Base-by-base conservation (phyloP, 2,329 filamentous ascomycete genomes). In the Helotiales sp. region DNA sequence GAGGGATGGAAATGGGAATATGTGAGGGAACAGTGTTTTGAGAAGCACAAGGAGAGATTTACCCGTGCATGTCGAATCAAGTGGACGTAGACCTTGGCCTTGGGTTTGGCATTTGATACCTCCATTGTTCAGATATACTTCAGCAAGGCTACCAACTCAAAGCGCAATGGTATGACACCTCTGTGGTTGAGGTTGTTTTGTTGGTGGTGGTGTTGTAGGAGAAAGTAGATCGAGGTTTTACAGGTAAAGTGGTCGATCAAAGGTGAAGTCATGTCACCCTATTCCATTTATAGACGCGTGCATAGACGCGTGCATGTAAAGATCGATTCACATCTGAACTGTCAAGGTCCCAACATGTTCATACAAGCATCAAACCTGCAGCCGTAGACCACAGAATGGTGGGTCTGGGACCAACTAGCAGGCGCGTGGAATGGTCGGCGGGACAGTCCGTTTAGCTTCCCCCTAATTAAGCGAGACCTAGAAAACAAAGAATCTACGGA, bases 11-110 rank as follows among this genome's bases (percentile, higher is more conserved):
- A 43, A 15, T 10, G 10, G 43, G 43, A n/a, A n/a, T n/a, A n/a
- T n/a, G n/a, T n/a, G n/a, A n/a, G n/a, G n/a, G n/a, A n/a, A n/a
- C n/a, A n/a, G n/a, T n/a, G n/a, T n/a, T n/a, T n/a, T n/a, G n/a
- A n/a, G 37, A 43, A 43, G 2, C 15, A 15, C 15, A 43, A 43
- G 5, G 37, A 43, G 15, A 28, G 2, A 52, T 10, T 55, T 17
- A 55, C 50, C 7, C n/a, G 50, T 55, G 50, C 50, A n/a, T 55
- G 50, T 55, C 50, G 20, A 10, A 55, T 34, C 17, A 55, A 17
- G 15, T 55, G 50, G 26, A 55, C 30, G 28, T 55, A 55, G n/a
- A 55, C 50, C 28, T 13, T 20, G 1, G 26, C 15, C 6, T 32
- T 34, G 8, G 30, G 17, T 1, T 55, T 17, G 6, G 17, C 8